phyloP scores from a whole-genome alignment of 208 protist genomes.

The Trypanosoma rangeli region DNA sequence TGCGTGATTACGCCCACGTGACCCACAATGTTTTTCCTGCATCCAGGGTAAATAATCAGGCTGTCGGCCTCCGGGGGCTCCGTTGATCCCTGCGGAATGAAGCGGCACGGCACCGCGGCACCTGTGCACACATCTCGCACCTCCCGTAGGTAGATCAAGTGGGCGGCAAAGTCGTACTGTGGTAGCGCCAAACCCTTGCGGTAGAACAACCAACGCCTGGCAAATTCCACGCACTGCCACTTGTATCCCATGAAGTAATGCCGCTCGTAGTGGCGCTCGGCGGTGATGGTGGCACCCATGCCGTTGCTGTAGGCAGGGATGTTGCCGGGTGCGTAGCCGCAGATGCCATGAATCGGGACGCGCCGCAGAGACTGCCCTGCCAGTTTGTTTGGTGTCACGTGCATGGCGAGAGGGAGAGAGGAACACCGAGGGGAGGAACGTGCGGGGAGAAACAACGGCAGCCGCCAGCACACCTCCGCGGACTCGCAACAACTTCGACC shows the following conservation, averaged over 20 bases:
- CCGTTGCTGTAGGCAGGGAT: conserved; percentile 79
- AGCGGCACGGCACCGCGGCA: conserved; percentile 44
- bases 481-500: too few species aligned
- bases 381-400: background rate
- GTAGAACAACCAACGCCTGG: conserved; percentile 70
- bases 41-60: conserved; percentile 81
- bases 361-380: background rate
- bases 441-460: too few species aligned
- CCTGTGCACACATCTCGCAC: conserved; percentile 27
- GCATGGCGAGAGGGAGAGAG: background rate
- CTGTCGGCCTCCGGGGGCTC: conserved; percentile 48
- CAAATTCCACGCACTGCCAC: conserved; percentile 90
- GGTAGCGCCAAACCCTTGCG: conserved; percentile 65
- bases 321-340: conserved; percentile 53
- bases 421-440: too few species aligned
- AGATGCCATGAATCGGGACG: conserved; percentile 42
- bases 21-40: conserved; percentile 53
- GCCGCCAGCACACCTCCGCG: too few species aligned
- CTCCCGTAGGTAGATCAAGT: conserved; percentile 17
- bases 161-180: conserved; percentile 13
- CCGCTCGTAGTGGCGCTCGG: conserved; percentile 42
- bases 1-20: conserved; percentile 84
- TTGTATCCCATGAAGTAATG: conserved; percentile 78
- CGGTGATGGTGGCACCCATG: conserved; percentile 42
- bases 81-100: conserved; percentile 49